Base-by-base conservation (phyloP, 129 eudicot genomes). In the Lactuca sativa region DNA sequence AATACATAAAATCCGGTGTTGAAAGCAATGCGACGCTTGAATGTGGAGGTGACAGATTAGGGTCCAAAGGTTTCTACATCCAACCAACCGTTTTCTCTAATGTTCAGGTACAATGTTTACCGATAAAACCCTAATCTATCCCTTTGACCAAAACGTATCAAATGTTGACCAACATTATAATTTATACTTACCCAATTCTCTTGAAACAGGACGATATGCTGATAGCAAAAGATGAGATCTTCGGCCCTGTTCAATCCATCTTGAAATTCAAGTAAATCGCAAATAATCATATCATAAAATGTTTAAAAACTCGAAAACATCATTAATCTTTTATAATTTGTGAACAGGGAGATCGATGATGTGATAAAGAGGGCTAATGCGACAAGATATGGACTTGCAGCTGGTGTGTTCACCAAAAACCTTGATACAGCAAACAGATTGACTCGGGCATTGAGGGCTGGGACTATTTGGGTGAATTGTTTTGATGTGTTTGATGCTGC, bases 71-170 rank as follows among this genome's bases (percentile, higher is more conserved):
- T 47, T 90, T 9, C 86, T 90, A 78, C 64, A 60, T 90, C 72
- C 92, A 90, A 74, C 97, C 97, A 6, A 90, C 97, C 15, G 95
- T 90, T 25, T 90, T 87, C 79, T 90, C 97, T 14, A 74, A 85
- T 67, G 97, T 90, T 14, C 58, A 85, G 97, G 97, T 90, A 86
- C 34, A 18, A 44, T 31, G 7, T 14, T 34, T 38, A 48, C 59
- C 55, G 52, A 37, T 34, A 4, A 34, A 62, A 57, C 67, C 63
- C 61, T 51, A 2, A 53, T 34, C n/a, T 60, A 40, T 12, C 59
- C 57, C 47, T 9, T 9, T 17, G 49, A 7, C 47, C 56, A 72
- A 41, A 31, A 40, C 31, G 32, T 21, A 60, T 34, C 10, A 43
- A 60, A 58, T 43, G 32, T 40, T 25, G 10, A 30, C 13, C 13